Evolutionary conservation across 116 monocot genomes (phyloP).

Genomic region (Phalaenopsis hybrid): DNA sequence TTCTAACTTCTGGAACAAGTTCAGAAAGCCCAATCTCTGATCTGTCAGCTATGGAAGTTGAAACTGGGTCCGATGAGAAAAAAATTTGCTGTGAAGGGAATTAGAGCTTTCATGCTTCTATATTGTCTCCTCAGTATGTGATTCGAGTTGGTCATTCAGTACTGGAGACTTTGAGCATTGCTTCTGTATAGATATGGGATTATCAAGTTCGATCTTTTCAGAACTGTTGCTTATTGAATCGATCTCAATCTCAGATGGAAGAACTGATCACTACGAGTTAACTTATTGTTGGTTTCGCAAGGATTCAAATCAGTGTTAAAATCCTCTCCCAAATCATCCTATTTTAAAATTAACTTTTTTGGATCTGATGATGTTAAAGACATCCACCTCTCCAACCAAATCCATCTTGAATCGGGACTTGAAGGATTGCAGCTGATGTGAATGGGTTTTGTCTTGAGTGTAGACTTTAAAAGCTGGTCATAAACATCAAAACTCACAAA

Average conservation of each 20-base stretch:
- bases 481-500: background rate
- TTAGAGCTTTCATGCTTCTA: background rate
- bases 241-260: background rate
- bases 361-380: constrained; percentile 8
- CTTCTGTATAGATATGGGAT: background rate
- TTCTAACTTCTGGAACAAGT: constrained; percentile 56
- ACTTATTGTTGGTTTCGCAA: background rate
- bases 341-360: background rate
- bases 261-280: background rate
- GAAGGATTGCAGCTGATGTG: constrained; percentile 72
- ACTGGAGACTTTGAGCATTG: constrained; percentile 2
- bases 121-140: background rate
- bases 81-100: constrained; percentile 7
- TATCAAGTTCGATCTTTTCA: constrained; percentile 1
- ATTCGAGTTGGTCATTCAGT: background rate
- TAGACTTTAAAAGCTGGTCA: constrained; percentile 56
- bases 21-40: constrained; percentile 74
- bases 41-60: constrained; percentile 66
- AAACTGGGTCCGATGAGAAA: constrained; percentile 8
- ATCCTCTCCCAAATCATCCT: background rate
- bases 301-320: background rate
- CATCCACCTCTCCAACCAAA: constrained; percentile 47
- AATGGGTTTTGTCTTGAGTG: constrained; percentile 43
- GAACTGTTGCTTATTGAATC: background rate
- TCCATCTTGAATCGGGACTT: constrained; percentile 63